Evolutionary conservation across 1,284 basidiomycete species (phyloP).

Genomic region (Pholiota adiposa): DNA sequence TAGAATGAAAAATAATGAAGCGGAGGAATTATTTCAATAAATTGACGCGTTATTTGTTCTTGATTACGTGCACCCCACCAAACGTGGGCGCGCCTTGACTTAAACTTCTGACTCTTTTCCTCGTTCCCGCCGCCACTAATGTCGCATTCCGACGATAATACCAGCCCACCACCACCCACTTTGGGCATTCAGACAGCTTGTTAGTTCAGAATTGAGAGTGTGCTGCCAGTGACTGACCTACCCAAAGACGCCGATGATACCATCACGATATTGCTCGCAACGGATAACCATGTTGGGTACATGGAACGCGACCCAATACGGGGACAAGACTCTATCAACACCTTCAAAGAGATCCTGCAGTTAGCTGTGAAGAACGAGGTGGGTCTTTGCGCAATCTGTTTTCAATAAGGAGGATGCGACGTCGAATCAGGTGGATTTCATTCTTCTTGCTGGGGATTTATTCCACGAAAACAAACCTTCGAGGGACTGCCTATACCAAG

Average conservation of each 20-base stretch:
- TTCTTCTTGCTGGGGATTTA: slow-evolving; percentile 94
- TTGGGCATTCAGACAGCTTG: slow-evolving; percentile 23
- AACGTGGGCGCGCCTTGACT: too few relatives aligned
- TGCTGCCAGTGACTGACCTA: too few relatives aligned
- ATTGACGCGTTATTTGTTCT: too few relatives aligned
- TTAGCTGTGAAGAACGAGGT: slow-evolving; percentile 90
- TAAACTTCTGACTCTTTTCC: not conserved
- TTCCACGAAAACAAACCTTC: slow-evolving; percentile 99
- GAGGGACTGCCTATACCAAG: slow-evolving; percentile 86
- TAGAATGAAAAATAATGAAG: too few relatives aligned
- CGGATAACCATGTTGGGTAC: slow-evolving; percentile 97
- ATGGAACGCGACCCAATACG: slow-evolving; percentile 94
- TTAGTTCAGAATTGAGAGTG: slow-evolving; percentile 22
- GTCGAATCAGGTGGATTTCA: slow-evolving; percentile 84
- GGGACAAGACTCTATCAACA: slow-evolving; percentile 94
- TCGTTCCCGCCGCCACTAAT: too few relatives aligned
- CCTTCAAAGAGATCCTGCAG: slow-evolving; percentile 93
- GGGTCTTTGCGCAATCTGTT: slow-evolving; percentile 28
- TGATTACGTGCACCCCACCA: too few relatives aligned
- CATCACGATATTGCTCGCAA: slow-evolving; percentile 87
- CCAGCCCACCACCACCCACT: slow-evolving; percentile 18
- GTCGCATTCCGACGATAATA: slow-evolving; percentile 21
- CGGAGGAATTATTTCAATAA: too few relatives aligned
- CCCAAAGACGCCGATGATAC: slow-evolving; percentile 64
- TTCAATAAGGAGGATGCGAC: not conserved